phyloP scores from a whole-genome alignment of 129 eudicot species.

The Centaurea solstitialis region DNA sequence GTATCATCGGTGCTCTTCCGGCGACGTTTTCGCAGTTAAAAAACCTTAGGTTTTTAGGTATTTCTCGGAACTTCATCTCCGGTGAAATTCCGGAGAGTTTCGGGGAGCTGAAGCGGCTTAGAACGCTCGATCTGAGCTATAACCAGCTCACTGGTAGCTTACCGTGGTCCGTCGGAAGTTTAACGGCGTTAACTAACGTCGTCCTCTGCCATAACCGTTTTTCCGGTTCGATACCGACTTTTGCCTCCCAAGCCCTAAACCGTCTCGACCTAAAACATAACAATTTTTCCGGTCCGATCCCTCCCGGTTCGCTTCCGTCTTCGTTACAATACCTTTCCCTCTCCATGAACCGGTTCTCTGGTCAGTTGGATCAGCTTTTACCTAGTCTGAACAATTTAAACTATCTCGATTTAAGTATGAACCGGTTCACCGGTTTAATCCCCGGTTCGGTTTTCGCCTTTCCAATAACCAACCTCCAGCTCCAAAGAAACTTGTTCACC shows the following conservation, averaged over 20 bases:
- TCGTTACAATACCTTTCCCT: conserved; percentile 72
- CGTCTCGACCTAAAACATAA: conserved; percentile 76
- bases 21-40: conserved; percentile 51
- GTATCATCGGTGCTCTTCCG: conserved; percentile 62
- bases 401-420: conserved; percentile 70
- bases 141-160: conserved; percentile 69
- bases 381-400: conserved; percentile 52
- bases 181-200: conserved; percentile 57
- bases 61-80: conserved; percentile 68
- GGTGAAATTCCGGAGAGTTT: conserved; percentile 62
- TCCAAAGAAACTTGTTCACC: conserved; percentile 63
- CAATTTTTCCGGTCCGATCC: conserved; percentile 58
- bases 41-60: conserved; percentile 54
- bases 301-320: conserved; percentile 53
- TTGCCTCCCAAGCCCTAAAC: conserved; percentile 41
- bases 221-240: conserved; percentile 56
- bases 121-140: conserved; percentile 79
- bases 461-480: conserved; percentile 70
- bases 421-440: conserved; percentile 73
- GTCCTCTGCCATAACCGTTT: conserved; percentile 62
- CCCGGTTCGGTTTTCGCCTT: conserved; percentile 59
- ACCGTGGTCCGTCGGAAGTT: conserved; percentile 49
- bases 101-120: conserved; percentile 45
- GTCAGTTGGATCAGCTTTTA: conserved; percentile 54
- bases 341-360: conserved; percentile 68